Percentiles rank a stretch among this genome's conserved stretches.
phyloP scores from a whole-genome alignment of 2,329 filamentous ascomycete species.

The Ceratocystis eucalypticola region DNA sequence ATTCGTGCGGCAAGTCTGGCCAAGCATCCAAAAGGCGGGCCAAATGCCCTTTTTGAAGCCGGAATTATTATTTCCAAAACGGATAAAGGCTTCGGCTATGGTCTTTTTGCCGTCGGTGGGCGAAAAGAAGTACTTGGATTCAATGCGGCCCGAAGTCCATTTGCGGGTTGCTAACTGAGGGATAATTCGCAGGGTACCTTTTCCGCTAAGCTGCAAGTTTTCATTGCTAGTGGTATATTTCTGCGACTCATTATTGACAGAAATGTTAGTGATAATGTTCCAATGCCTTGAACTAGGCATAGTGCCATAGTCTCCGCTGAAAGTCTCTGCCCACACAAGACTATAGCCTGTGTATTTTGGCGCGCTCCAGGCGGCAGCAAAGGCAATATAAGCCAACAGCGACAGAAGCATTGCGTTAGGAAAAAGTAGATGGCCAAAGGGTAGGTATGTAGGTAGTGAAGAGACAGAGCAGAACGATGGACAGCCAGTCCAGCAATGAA shows the following conservation, averaged over 20 bases:
- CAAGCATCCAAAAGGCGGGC: conserved; percentile 47
- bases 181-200: conserved; percentile 38
- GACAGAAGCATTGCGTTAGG: conserved; percentile 13
- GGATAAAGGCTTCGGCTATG: conserved; percentile 33
- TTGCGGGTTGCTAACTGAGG: conserved; percentile 30
- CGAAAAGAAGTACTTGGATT: conserved; percentile 35
- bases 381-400: conserved; percentile 22
- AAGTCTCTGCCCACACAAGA: conserved; percentile 33
- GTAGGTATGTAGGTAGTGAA: neutral
- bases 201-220: conserved; percentile 40
- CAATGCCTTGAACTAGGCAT: conserved; percentile 29
- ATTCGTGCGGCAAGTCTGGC: conserved; percentile 36
- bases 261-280: conserved; percentile 31
- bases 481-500: neutral
- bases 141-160: conserved; percentile 45
- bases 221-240: conserved; percentile 33
- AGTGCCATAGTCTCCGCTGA: conserved; percentile 28
- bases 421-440: neutral
- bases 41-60: conserved; percentile 40
- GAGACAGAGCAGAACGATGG: neutral
- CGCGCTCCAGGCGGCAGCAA: conserved; percentile 28
- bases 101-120: conserved; percentile 35
- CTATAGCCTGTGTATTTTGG: conserved; percentile 31
- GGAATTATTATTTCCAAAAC: conserved; percentile 32
- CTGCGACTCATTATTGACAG: conserved; percentile 40